Percentiles rank a stretch among this genome's conserved stretches.
Conservation (phyloP, 2,329 filamentous ascomycete genomes). For the Biscogniauxia marginata region DNA sequence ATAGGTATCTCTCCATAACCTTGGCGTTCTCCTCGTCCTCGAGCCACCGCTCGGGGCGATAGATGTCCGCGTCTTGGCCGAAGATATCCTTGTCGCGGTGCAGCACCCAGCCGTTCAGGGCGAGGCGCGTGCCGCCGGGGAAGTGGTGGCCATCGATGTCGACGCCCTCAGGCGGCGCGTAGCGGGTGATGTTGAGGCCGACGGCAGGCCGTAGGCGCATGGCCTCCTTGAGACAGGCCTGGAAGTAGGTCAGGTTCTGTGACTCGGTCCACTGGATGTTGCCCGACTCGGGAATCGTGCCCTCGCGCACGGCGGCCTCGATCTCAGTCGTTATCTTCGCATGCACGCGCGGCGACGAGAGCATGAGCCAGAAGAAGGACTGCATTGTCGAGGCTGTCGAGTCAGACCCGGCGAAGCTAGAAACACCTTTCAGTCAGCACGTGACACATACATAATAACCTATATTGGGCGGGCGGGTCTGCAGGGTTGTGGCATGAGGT, state of each 20-base stretch:
- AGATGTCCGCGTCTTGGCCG: slow-evolving; percentile 51
- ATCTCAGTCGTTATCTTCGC: slow-evolving; percentile 43
- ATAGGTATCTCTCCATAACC: slow-evolving; percentile 55
- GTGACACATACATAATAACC: background rate
- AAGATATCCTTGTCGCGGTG: slow-evolving; percentile 48
- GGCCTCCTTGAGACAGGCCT: slow-evolving; percentile 56
- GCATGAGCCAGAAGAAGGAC: slow-evolving; percentile 52
- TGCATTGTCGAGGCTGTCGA: slow-evolving; percentile 60
- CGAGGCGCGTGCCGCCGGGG: slow-evolving; percentile 51
- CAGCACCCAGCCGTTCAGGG: slow-evolving; percentile 55
- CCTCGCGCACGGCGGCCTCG: slow-evolving; percentile 36
- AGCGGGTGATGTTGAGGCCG: slow-evolving; percentile 52
- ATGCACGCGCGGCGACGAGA: slow-evolving; percentile 45
- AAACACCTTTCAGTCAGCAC: background rate
- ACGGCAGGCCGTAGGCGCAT: slow-evolving; percentile 57
- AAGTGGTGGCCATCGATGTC: slow-evolving; percentile 51
- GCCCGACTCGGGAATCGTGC: slow-evolving; percentile 36
- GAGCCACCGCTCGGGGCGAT: slow-evolving; percentile 55
- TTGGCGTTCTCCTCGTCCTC: slow-evolving; percentile 42
- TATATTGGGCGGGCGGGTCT: background rate
- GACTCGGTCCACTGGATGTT: slow-evolving; percentile 49
- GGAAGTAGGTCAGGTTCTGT: slow-evolving; percentile 51
- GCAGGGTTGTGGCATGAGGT: background rate
- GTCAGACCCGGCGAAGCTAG: slow-evolving; percentile 58
- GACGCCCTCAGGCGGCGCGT: slow-evolving; percentile 50